phyloP scores from a whole-genome alignment of 768 basidiomycete genomes.

The Tulasnella sp. region DNA sequence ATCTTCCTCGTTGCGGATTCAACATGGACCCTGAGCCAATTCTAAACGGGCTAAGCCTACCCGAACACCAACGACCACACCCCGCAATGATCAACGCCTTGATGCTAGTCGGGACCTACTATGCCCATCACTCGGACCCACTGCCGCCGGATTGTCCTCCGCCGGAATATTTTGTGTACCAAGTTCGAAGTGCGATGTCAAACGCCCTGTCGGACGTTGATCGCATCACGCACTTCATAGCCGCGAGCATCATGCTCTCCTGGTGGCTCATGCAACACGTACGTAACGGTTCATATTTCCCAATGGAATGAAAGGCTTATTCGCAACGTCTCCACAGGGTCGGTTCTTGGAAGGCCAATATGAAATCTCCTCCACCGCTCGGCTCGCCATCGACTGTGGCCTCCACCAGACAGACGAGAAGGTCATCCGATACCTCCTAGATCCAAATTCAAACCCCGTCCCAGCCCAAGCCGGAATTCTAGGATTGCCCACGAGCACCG shows the following conservation, averaged over 20 bases:
- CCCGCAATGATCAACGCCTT: constrained; percentile 17
- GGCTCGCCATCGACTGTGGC: constrained; percentile 26
- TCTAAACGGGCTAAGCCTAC: constrained; percentile 1
- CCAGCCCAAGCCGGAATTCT: constrained; percentile 14
- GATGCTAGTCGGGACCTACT: constrained; percentile 24
- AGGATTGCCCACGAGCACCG: neutral
- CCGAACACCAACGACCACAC: constrained; percentile 9
- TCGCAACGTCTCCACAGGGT: neutral
- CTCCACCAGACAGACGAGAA: constrained; percentile 26
- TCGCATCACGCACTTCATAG: constrained; percentile 16
- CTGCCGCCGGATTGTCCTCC: constrained; percentile 25
- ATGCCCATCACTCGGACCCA: neutral
- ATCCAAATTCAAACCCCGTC: neutral
- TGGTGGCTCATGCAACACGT: constrained; percentile 26
- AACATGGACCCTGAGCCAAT: constrained; percentile 16
- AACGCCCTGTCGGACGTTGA: constrained; percentile 15
- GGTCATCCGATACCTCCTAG: constrained; percentile 4
- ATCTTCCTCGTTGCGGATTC: constrained; percentile 24
- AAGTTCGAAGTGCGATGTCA: neutral
- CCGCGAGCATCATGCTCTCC: constrained; percentile 14
- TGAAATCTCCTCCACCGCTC: constrained; percentile 23
- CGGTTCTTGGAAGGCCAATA: constrained; percentile 27
- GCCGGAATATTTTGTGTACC: constrained; percentile 20
- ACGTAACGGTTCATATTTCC: neutral
- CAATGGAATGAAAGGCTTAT: neutral